Evolutionary conservation across 1,284 basidiomycete genomes (phyloP), one percentile per base, ranked within the genome.

Genomic region (Leccinum solheimii): DNA sequence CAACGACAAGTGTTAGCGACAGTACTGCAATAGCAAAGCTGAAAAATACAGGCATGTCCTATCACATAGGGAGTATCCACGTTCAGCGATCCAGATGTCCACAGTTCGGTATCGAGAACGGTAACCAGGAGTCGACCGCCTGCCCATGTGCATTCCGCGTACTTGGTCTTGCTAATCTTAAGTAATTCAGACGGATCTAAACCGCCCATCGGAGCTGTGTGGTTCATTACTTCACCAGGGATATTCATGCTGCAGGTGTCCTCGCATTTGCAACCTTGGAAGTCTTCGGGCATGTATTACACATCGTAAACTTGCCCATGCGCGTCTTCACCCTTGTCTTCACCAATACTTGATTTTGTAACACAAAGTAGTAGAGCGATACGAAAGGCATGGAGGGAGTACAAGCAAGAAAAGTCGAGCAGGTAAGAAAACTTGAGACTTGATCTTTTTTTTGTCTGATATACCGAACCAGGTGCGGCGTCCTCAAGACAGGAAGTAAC

Each of bases 361-460:
- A 76, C 72, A 73, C 69, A 76, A 75, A 71, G 70, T 73, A 73
- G 71, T 72, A 73, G 75, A 73, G 75, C 73, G 74, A 68, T 75
- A 76, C 64, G 75, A 76, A 75, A 76, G 67, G 67, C 72, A 73
- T 67, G 68, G 63, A 59, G 62, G 64, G 66, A 73, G 66, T 75
- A 73, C 75, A 73, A 72, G 72, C 72, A 72, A 76, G 72, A 74
- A 72, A 70, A 75, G 62, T 72, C 51, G 74, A 62, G 58, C 69
- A 74, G 53, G 69, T 73, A 72, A 70, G 73, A 65, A 75, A 77
- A 81, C 78, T 80, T 80, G 79, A 76, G 79, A 76, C 73, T 79
- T 80, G 77, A 71, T 72, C 75, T 77, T 51, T 77, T 75, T 78
- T 73, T 75, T 79, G 75, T 77, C 75, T 77, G 75, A 72, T 69